Evolutionary conservation across 257 asterid genomes (phyloP).

Genomic region (Scutellaria baicalensis): DNA sequence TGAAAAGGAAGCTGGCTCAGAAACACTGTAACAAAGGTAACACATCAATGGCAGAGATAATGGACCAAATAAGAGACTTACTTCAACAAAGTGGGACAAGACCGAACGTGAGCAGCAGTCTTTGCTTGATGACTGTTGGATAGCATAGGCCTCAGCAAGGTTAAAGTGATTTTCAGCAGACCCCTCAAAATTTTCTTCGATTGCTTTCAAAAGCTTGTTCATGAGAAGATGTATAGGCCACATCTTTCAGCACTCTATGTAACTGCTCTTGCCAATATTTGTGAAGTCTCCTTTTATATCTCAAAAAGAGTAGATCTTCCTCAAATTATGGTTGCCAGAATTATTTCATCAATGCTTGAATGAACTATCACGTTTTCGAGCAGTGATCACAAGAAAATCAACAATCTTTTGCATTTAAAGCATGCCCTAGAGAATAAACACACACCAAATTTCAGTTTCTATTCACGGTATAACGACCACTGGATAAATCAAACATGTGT

Average conservation of each 20-base stretch:
- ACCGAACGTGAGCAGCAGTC: slow-evolving; percentile 23
- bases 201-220: slow-evolving; percentile 61
- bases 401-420: neutral
- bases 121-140: slow-evolving; percentile 28
- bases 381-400: neutral
- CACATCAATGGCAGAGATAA: neutral
- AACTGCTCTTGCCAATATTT: neutral
- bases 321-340: neutral
- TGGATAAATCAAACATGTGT: neutral
- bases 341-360: neutral
- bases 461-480: neutral
- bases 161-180: slow-evolving; percentile 30
- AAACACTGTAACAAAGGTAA: neutral
- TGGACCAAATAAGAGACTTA: slow-evolving; percentile 25
- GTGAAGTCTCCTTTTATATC: neutral
- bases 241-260: slow-evolving; percentile 40
- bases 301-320: neutral
- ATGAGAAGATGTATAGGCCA: slow-evolving; percentile 64
- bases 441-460: slow-evolving; percentile 6
- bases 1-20: slow-evolving; percentile 2
- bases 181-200: slow-evolving; percentile 47
- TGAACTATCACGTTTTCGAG: neutral
- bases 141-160: slow-evolving; percentile 34
- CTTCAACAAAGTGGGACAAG: slow-evolving; percentile 44
- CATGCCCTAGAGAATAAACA: slow-evolving; percentile 5